These are phyloP conservation scores for Cadophora sp. DNA, from an alignment of 2,329 filamentous ascomycete genomes.

Conservation along the genomic window DNA sequence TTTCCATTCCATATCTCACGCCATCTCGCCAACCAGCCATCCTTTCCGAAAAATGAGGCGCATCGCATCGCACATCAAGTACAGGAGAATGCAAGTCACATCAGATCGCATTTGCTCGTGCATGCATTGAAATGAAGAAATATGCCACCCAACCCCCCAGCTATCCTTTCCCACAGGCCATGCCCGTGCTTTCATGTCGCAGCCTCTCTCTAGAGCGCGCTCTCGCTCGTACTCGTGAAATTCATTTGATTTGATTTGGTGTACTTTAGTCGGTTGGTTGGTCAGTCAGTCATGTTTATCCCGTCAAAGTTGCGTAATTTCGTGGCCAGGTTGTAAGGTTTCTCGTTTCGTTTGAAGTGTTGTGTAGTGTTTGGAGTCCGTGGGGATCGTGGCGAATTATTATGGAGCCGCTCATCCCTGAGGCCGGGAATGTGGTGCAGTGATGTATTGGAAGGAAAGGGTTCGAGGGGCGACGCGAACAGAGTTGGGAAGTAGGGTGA, in stretches of 20 bases:
- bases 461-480: neutral
- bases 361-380: neutral
- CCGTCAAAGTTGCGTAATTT: neutral
- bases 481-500: neutral
- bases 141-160: neutral
- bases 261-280: no score
- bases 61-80: neutral
- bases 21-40: constrained; percentile 6
- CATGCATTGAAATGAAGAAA: neutral
- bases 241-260: neutral
- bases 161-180: neutral
- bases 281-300: constrained; percentile 1
- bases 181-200: neutral
- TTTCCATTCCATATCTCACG: neutral
- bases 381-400: constrained; percentile 1
- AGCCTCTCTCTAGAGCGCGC: neutral
- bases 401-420: neutral
- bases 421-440: neutral
- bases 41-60: neutral
- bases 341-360: neutral
- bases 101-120: neutral
- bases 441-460: no score
- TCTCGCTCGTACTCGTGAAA: neutral
- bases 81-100: constrained; percentile 1
- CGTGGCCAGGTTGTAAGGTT: neutral